These are phyloP conservation scores for Babesia ovis DNA, from an alignment of 169 alveolate genomes.

Conservation along the genomic window DNA sequence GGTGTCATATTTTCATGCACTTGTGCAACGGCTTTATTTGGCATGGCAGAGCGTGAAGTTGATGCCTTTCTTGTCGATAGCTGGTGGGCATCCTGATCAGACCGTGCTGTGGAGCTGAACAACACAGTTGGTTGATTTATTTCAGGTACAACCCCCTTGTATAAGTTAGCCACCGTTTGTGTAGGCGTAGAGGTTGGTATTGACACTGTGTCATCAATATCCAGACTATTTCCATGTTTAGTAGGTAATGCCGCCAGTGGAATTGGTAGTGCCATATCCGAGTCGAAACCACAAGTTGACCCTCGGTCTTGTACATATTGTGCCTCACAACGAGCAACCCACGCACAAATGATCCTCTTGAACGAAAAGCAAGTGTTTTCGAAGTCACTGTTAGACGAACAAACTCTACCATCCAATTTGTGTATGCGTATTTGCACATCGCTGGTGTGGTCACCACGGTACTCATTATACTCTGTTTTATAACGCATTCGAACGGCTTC, in stretches of 20 bases:
- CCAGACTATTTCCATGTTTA: neutral
- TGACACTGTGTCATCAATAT: neutral
- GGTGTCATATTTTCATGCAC: neutral
- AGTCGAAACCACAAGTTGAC: conserved; percentile 10
- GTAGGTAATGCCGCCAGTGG: conserved; percentile 33
- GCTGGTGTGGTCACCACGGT: conserved; percentile 20
- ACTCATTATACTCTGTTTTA: conserved; percentile 47
- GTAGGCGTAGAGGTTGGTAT: conserved; percentile 19
- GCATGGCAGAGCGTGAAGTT: neutral
- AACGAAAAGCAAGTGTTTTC: conserved; percentile 38
- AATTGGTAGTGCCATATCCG: conserved; percentile 32
- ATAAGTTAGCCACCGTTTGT: neutral
- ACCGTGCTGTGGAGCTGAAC: neutral
- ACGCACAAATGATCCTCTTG: conserved; percentile 43
- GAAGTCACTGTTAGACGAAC: conserved; percentile 44
- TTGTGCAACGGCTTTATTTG: neutral
- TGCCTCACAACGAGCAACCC: conserved; percentile 43
- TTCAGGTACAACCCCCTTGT: neutral
- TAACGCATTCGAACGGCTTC: conserved; percentile 26
- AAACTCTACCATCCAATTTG: conserved; percentile 31
- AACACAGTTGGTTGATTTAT: neutral
- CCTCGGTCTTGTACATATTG: conserved; percentile 24
- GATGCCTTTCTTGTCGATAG: neutral
- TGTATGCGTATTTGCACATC: conserved; percentile 42
- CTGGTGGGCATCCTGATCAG: neutral